Evolutionary conservation across 1,139 yeast genomes (phyloP).

Genomic region (Magnusiomyces fungicola): DNA sequence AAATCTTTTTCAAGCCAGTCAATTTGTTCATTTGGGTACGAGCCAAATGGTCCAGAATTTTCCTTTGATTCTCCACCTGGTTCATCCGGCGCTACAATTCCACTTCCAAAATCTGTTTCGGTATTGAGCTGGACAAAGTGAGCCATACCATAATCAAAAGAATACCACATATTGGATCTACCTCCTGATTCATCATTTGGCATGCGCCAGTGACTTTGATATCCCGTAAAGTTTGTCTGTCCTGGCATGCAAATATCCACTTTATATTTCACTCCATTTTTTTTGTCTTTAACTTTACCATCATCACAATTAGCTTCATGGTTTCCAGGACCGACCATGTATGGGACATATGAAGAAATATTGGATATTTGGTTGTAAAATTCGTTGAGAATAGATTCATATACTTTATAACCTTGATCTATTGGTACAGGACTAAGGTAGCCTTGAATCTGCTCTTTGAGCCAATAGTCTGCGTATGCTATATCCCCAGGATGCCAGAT

Average conservation of each 20-base stretch:
- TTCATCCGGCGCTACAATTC: conserved; percentile 25
- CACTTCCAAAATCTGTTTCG: conserved; percentile 28
- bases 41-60: conserved; percentile 25
- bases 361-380: conserved; percentile 24
- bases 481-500: conserved; percentile 29
- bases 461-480: conserved; percentile 29
- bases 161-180: conserved; percentile 27
- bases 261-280: conserved; percentile 13
- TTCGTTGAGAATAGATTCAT: conserved; percentile 21
- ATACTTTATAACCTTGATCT: conserved; percentile 18
- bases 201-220: conserved; percentile 24
- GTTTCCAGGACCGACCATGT: conserved; percentile 30
- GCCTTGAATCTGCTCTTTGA: conserved; percentile 21
- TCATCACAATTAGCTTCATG: conserved; percentile 28
- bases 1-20: conserved; percentile 40
- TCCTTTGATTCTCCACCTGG: conserved; percentile 19
- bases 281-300: conserved; percentile 19
- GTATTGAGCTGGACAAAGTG: conserved; percentile 30
- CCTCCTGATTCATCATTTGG: conserved; percentile 24
- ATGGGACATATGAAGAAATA: conserved; percentile 22
- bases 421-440: conserved; percentile 17
- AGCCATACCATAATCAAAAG: conserved; percentile 29
- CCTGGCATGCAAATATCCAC: conserved; percentile 22
- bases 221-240: conserved; percentile 25
- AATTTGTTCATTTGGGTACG: conserved; percentile 26